These are phyloP conservation scores for Apostasia shenzhenica DNA, from an alignment of 106 monocot species.

Conservation along the genomic window DNA sequence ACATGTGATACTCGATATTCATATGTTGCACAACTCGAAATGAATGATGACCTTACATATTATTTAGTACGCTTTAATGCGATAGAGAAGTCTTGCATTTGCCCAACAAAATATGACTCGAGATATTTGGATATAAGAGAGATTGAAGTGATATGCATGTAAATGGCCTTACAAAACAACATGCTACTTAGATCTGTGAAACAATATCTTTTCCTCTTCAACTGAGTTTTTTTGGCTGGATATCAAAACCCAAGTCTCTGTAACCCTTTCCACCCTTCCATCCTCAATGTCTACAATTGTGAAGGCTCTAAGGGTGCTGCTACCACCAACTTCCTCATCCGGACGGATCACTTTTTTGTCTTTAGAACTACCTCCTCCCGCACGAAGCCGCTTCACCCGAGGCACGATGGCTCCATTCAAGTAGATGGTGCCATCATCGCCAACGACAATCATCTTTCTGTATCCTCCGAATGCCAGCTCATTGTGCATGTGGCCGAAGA, in stretches of 20 bases:
- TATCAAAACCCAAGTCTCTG: constrained; percentile 69
- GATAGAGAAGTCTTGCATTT: too few relatives aligned
- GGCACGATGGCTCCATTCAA: constrained; percentile 93
- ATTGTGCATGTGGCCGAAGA: constrained; percentile 98
- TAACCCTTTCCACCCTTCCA: constrained; percentile 43
- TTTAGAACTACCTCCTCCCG: background rate
- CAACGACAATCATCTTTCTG: constrained; percentile 72
- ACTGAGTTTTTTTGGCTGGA: constrained; percentile 14
- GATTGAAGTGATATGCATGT: too few relatives aligned
- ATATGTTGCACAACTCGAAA: too few relatives aligned
- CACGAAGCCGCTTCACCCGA: constrained; percentile 33
- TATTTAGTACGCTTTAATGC: too few relatives aligned
- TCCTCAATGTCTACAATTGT: constrained; percentile 49
- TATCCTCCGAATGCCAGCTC: constrained; percentile 45
- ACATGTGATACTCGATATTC: too few relatives aligned
- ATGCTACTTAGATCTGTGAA: constrained; percentile 12
- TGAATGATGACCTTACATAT: too few relatives aligned
- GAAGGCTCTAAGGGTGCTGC: constrained; percentile 44
- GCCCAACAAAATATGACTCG: too few relatives aligned
- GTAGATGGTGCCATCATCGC: constrained; percentile 55
- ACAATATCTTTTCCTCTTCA: constrained; percentile 50
- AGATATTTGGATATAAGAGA: too few relatives aligned
- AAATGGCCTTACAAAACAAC: too few relatives aligned
- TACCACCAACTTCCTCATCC: constrained; percentile 1
- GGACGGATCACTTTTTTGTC: constrained; percentile 2